Evolutionary conservation across 768 basidiomycete species (phyloP).

Genomic region (Mycena alexandri): DNA sequence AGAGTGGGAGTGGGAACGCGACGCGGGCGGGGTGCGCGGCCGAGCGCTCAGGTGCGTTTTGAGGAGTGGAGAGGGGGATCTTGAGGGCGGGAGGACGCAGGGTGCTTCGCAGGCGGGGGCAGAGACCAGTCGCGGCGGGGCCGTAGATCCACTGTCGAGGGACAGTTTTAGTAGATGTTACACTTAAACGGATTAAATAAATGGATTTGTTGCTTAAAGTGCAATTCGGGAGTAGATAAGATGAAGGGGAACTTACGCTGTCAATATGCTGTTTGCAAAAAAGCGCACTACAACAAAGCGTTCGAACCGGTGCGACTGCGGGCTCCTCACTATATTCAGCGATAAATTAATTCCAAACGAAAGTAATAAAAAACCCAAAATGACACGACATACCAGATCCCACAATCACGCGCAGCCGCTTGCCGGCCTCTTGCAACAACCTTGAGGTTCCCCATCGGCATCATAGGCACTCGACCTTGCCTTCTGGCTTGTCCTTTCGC

Average conservation of each 20-base stretch:
- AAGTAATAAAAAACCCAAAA: not conserved
- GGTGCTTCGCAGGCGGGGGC: conserved; percentile 27
- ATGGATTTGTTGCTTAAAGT: not conserved
- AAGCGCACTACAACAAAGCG: conserved; percentile 32
- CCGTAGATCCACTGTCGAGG: conserved; percentile 29
- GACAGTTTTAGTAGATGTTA: not conserved
- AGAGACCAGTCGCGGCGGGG: conserved; percentile 30
- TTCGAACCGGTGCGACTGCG: conserved; percentile 7
- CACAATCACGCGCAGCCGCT: conserved; percentile 28
- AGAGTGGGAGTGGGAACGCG: not conserved
- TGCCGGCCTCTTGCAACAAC: conserved; percentile 14
- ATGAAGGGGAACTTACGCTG: conserved; percentile 16
- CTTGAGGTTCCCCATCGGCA: conserved; percentile 26
- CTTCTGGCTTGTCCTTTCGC: conserved; percentile 1
- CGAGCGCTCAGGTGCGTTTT: not conserved
- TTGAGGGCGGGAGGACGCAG: conserved; percentile 25
- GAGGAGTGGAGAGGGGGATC: not conserved
- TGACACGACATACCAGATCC: conserved; percentile 30
- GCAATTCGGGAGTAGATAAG: too few species aligned
- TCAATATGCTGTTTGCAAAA: conserved; percentile 35
- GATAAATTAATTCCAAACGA: not conserved
- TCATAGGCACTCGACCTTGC: conserved; percentile 27
- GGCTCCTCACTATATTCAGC: conserved; percentile 21
- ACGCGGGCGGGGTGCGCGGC: conserved; percentile 7
- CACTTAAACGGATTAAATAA: too few species aligned